Evolutionary conservation across 805 yeast genomes (phyloP).

Genomic region (Sugiyamaella lignohabitans): DNA sequence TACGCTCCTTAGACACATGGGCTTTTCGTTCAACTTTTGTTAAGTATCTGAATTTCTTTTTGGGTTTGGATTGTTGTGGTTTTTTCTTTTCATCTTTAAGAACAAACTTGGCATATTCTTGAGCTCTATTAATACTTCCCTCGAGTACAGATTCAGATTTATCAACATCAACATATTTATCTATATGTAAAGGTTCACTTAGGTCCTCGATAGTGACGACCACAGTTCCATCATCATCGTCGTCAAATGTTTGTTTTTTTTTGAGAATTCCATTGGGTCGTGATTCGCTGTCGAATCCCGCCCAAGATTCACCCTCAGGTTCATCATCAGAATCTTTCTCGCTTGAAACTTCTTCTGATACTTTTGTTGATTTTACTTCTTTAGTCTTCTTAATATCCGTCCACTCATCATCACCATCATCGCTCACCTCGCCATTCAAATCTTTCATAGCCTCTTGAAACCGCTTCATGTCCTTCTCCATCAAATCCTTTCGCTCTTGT

Average conservation of each 20-base stretch:
- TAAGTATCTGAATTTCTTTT: constrained; percentile 81
- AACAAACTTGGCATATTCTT: constrained; percentile 69
- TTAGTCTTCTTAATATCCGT: constrained; percentile 9
- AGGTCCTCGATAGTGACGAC: constrained; percentile 51
- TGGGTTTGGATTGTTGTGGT: constrained; percentile 27
- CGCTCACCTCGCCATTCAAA: constrained; percentile 27
- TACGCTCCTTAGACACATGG: constrained; percentile 42
- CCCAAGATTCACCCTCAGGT: constrained; percentile 32
- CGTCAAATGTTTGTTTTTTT: constrained; percentile 39
- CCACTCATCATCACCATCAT: constrained; percentile 23
- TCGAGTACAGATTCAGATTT: constrained; percentile 65
- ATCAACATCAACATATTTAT: constrained; percentile 63
- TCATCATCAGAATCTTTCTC: constrained; percentile 35
- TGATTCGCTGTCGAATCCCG: constrained; percentile 28
- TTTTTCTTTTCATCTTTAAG: constrained; percentile 26
- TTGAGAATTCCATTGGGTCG: constrained; percentile 39
- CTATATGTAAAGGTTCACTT: constrained; percentile 38
- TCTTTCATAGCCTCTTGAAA: constrained; percentile 44
- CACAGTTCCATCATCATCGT: constrained; percentile 35
- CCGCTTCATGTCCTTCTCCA: constrained; percentile 57
- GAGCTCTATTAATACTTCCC: constrained; percentile 70
- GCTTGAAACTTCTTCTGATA: constrained; percentile 19
- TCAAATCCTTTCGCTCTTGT: constrained; percentile 61
- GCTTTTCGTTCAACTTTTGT: constrained; percentile 69
- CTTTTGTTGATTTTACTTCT: constrained; percentile 24